Evolutionary conservation across 306 rosid species (phyloP), one percentile per base, ranked within the genome.

Genomic region (Dalbergia oliveri): DNA sequence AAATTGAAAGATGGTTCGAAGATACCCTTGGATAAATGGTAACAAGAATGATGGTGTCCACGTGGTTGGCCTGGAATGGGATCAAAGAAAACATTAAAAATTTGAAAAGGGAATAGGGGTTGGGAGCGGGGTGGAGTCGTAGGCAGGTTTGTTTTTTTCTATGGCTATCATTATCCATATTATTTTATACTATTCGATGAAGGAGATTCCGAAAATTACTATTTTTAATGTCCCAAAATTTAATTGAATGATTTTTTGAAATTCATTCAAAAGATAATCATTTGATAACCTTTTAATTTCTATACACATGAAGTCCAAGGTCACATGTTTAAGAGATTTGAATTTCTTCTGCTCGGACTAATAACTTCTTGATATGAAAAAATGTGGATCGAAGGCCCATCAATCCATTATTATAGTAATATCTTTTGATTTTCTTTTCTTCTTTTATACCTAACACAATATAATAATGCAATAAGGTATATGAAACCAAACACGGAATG

Each of bases 141-240:
- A 35, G 66, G 81, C 88, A 26, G 54, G 49, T 82, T 86, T 84
- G 50, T 18, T 75, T 82, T 75, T 15, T 51, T 2, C 21, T 45
- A 66, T 65, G 69, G 73, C 21, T 53, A 16, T 26, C 3, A 26
- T 26, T 26, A 26, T 26, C 31, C 1, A 26, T 26, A 26, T 2
- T 26, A 26, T 26, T 26, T 26, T 26, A 26, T 26, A 26, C 31
- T 2, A 26, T 26, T 26, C 1, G 31, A 26, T 26, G 1, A 26
- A 26, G 31, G 0, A 26, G 31, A 26, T 26, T 26, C 3, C 31
- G 1, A 26, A 26, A 26, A 1, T 26, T 0, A 26, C 3, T 26
- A 26, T 2, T 26, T 26, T 26, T 26, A 0, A 26, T 26, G 3
- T 26, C 31, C 31, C 31, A 26, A 26, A 26, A 26, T 26, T 26